These are phyloP conservation scores for Leishmania amazonensis DNA, from an alignment of 208 protist species.

Conservation along the genomic window DNA sequence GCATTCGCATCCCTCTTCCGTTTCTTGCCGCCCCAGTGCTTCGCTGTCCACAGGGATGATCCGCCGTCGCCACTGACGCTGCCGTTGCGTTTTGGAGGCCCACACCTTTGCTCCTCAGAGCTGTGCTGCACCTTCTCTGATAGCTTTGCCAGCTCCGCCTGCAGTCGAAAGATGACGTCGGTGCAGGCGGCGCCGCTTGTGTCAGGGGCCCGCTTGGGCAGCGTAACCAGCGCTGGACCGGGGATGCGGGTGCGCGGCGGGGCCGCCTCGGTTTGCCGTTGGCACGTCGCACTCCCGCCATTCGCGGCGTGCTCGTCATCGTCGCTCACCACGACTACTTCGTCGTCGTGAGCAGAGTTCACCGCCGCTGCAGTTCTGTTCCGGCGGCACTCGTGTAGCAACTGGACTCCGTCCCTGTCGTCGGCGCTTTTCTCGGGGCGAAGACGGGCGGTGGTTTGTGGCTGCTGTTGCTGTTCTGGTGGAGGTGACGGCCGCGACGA, in stretches of 20 bases:
- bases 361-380: not conserved
- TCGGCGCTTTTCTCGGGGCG: not conserved
- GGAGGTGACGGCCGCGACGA: not conserved
- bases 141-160: slow-evolving; percentile 35
- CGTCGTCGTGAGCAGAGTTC: not conserved
- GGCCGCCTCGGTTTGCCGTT: not conserved
- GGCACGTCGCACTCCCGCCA: not conserved
- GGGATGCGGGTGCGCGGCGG: not conserved
- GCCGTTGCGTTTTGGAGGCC: slow-evolving; percentile 23
- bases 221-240: not conserved
- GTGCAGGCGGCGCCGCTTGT: not conserved
- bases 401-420: not conserved
- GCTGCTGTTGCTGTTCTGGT: not conserved
- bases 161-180: slow-evolving; percentile 21
- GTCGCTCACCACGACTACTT: not conserved
- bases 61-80: not conserved
- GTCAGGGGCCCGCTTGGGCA: not conserved
- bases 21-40: slow-evolving; percentile 26
- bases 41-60: slow-evolving; percentile 10
- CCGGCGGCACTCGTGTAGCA: not conserved
- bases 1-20: slow-evolving; percentile 15
- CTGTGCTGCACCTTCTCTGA: slow-evolving; percentile 50
- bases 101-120: slow-evolving; percentile 36
- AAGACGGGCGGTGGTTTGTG: not conserved
- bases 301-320: not conserved